Evolutionary conservation across 2,329 filamentous ascomycete species (phyloP), one percentile per base, ranked within the genome.

Genomic region (Trichoderma oligosporum): DNA sequence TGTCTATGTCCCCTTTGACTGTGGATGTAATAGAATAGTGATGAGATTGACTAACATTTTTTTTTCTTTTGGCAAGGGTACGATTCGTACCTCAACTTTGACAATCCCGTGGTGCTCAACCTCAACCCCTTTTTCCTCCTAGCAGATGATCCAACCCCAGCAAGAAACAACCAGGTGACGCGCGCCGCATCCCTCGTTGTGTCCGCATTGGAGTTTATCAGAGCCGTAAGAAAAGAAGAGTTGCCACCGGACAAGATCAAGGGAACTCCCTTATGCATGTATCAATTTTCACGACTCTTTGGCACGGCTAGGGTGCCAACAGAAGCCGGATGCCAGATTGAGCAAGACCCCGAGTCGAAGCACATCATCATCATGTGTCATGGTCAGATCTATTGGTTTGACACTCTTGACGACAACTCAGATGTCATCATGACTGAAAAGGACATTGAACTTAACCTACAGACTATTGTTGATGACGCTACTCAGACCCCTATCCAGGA

Each of bases 361-460:
- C 94, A 99, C 71, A 79, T 99, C 35, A 88, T 97, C 8, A 91
- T 97, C 41, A 81, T 97, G 74, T 96, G 91, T 68, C 89, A 93
- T 62, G 94, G 94, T 1, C 94, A 99, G 64, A 92, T 97, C 67
- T 99, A 99, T 74, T 97, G 93, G 93, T 99, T 99, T 66, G 94
- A 99, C 71, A 92, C 97, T 2, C 78, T 99, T 16, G 94, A 99
- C 65, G 87, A 93, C 64, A 96, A 96, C 72, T 89, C 89, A 6
- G 94, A 99, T 71, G 77, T 96, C 56, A 96, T 99, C 73, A 97
- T 97, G 93, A 92, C 87, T 0, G 94, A 97, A 72, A 93, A 90
- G 70, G 94, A 99, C 66, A 82, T 99, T 54, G 86, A 89, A 6
- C 80, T 96, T 68, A 97, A 99, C 67, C 78, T 99, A 16, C 88